A percentile compares a stretch with the other conserved stretches of the same genome.
phyloP scores from a whole-genome alignment of 1,139 yeast genomes.

The Starmera stellimalicola region DNA sequence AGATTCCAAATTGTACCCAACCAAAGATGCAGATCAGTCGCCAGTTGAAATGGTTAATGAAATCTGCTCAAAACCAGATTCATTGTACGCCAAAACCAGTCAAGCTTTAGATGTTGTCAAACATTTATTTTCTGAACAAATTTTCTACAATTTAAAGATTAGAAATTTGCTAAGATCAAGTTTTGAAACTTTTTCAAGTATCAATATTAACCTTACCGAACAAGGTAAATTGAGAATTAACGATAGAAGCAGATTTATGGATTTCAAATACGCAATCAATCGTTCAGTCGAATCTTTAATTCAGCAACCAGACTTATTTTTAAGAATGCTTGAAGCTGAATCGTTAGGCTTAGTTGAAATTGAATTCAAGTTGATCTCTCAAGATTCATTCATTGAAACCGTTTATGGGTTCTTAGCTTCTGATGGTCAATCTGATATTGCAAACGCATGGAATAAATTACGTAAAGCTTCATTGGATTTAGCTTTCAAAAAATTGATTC shows the following conservation, averaged over 20 bases:
- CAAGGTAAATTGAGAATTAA: conserved; percentile 81
- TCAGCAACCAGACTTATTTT: conserved; percentile 66
- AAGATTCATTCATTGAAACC: conserved; percentile 35
- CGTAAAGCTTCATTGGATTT: conserved; percentile 58
- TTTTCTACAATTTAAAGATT: conserved; percentile 73
- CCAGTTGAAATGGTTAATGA: conserved; percentile 60
- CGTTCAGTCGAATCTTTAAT: conserved; percentile 68
- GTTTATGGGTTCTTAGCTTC: conserved; percentile 56
- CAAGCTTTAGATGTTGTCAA: conserved; percentile 69
- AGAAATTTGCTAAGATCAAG: conserved; percentile 68
- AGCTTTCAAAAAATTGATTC: conserved; percentile 62
- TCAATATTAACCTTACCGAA: conserved; percentile 74
- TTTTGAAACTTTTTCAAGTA: conserved; percentile 56
- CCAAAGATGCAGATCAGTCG: conserved; percentile 48
- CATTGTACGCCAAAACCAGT: conserved; percentile 47
- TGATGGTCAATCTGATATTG: conserved; percentile 76
- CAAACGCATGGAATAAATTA: conserved; percentile 74
- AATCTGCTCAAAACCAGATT: conserved; percentile 40
- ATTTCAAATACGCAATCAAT: conserved; percentile 83
- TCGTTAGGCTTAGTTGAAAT: conserved; percentile 44
- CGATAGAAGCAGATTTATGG: conserved; percentile 73
- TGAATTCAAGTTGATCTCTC: conserved; percentile 32
- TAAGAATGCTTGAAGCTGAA: conserved; percentile 92
- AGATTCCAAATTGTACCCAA: conserved; percentile 61
- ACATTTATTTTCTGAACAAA: conserved; percentile 68